Base-by-base conservation (phyloP, 352 stramenopile species). In the Sclerospora graminicola region DNA sequence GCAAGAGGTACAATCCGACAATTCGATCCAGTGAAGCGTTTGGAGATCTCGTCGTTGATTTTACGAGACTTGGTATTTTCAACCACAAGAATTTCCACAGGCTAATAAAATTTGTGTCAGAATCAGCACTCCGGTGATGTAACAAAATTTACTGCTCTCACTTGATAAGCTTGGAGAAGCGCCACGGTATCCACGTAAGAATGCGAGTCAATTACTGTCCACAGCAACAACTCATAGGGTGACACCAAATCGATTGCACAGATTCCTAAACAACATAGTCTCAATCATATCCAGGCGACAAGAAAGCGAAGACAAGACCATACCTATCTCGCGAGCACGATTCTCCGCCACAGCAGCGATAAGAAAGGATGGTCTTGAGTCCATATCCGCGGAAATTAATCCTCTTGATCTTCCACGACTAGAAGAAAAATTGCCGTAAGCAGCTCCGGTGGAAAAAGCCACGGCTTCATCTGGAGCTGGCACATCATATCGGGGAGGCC, bases 161-260 rank as follows among this genome's bases (percentile, higher is more conserved):
- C 78, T 51, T 86, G 56, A 33, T 85, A 89, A 1, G 73, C 73
- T 46, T 83, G 63, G 16, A 89, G 66, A 9, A 89, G 54, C 9
- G 72, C 73, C 8, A 88, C 45, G 2, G 72, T 84, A 30, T 89
- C 69, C 14, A 72, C 58, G 19, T 89, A 89, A 19, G 66, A 74
- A 36, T 83, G 70, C 1, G 78, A 85, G 44, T 89, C 78, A 36
- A 89, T 86, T 31, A 89, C 56, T 14, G 60, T 86, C 78, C 78
- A 89, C 7, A 89, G 50, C 6, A 89, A 44, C 11, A 89, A 38
- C 43, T 89, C 78, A 32, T 86, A 72, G 5, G 78, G 78, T 9
- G 75, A 67, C 10, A 61, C 48, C 38, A 89, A 63, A 41, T 89
- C 78, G 20, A 89, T 70, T 5, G 76, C 76, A 46, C 73, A 84